Base-by-base conservation (phyloP, 176 grass and related monocot genomes). In the Bothriochloa decipiens region DNA sequence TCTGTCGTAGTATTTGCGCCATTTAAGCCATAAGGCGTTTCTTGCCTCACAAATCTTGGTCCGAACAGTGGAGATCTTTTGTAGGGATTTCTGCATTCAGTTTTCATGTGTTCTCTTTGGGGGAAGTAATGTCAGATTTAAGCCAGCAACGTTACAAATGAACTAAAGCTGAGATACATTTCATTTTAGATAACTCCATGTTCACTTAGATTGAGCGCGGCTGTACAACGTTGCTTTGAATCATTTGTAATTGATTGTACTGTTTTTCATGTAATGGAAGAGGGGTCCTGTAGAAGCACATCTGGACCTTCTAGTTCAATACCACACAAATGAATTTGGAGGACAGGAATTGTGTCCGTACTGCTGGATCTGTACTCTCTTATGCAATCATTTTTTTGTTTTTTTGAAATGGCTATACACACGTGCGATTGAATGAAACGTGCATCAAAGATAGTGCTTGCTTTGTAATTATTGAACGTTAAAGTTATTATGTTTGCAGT, bases 1-100 rank as follows among this genome's bases (percentile, higher is more conserved):
- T 98, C 96, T 3, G 95, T 97, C 52, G 95, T 97, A 57, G 91
- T 93, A 27, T 98, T 98, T 73, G 96, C 96, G n/a, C 93, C 96
- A 83, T 98, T 95, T 82, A 95, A 93, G 83, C 92, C 91, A 79
- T 98, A 77, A 87, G 79, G 10, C 66, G 70, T 65, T 65, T 47
- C 65, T 69, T 83, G 42, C 14, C 85, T 49, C 62, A 75, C 50
- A 80, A 75, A 80, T 90, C 39, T 53, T 83, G 68, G 68, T 36
- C 80, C 61, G 80, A 76, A 69, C 71, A 75, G 84, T 7, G 40
- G 35, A 32, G n/a, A 7, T 27, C 35, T 65, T 80, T 83, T 69
- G 37, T 65, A 13, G 80, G 61, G 63, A 79, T 64, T 61, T 83
- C 61, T 42, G 62, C 5, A n/a, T 79, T 79, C 12, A 74, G 50